Evolutionary conservation across 2,329 filamentous ascomycete genomes (phyloP).

Genomic region (Cadophora sp.): DNA sequence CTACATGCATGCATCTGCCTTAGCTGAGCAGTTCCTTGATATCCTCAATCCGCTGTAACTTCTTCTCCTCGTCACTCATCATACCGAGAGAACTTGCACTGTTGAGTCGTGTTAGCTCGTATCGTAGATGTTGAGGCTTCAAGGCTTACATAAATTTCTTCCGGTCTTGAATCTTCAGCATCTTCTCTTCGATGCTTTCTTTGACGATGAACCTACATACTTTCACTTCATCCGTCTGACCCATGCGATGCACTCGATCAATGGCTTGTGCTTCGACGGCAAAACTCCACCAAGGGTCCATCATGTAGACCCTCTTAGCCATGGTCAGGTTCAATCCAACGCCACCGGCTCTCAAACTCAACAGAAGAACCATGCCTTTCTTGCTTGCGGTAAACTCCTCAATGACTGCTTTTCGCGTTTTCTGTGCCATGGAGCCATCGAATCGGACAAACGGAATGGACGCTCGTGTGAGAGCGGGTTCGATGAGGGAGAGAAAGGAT

Average conservation of each 20-base stretch:
- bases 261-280: conserved; percentile 97
- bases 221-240: conserved; percentile 83
- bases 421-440: conserved; percentile 89
- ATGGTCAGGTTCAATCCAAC: conserved; percentile 92
- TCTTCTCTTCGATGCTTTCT: conserved; percentile 92
- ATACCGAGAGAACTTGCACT: conserved; percentile 95
- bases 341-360: conserved; percentile 88
- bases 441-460: conserved; percentile 85
- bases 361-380: conserved; percentile 76
- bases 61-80: conserved; percentile 95
- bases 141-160: conserved; percentile 90
- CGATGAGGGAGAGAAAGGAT: conserved; percentile 90
- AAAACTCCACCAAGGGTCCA: conserved; percentile 99
- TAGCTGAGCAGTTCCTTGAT: conserved; percentile 79
- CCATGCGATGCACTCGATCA: conserved; percentile 96
- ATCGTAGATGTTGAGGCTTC: conserved; percentile 21
- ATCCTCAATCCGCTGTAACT: conserved; percentile 87
- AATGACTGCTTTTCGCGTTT: conserved; percentile 80
- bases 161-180: conserved; percentile 90
- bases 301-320: conserved; percentile 93
- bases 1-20: not conserved
- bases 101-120: conserved; percentile 35
- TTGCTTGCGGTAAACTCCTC: conserved; percentile 68
- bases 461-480: conserved; percentile 74
- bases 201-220: conserved; percentile 90